Conservation (phyloP, 352 stramenopile genomes). For the Ophiocytium majus region DNA sequence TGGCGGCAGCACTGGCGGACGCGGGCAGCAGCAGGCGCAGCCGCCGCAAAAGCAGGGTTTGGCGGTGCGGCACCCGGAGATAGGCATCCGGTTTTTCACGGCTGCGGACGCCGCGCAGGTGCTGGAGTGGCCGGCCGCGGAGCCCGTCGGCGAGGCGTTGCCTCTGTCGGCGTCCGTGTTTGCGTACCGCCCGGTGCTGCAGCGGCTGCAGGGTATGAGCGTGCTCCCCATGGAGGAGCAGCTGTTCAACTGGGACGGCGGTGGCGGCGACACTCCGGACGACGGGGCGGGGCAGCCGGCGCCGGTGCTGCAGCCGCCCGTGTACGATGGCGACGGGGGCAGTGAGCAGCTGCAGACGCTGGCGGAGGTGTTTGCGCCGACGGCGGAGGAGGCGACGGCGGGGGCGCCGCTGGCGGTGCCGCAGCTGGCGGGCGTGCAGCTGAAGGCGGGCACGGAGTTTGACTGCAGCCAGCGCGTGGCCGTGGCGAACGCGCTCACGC, state of each 20-base stretch:
- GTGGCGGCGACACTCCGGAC: background rate
- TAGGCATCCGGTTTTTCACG: conserved; percentile 27
- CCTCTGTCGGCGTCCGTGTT: conserved; percentile 22
- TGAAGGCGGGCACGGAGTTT: conserved; percentile 20
- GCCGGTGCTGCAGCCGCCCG: background rate
- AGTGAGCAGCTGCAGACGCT: background rate
- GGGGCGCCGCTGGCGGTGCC: background rate
- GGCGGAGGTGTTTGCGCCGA: conserved; percentile 12
- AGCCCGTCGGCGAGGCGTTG: conserved; percentile 1
- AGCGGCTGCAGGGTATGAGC: conserved; percentile 26
- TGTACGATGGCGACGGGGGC: conserved; percentile 9
- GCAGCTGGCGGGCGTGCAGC: background rate
- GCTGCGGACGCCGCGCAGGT: conserved; percentile 6
- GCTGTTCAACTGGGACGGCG: conserved; percentile 20
- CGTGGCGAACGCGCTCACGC: conserved; percentile 62
- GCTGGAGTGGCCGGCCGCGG: conserved; percentile 20
- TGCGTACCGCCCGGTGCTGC: conserved; percentile 34
- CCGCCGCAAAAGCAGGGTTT: background rate
- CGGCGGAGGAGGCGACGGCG: background rate
- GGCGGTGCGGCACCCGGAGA: conserved; percentile 14
- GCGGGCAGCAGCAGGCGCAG: background rate
- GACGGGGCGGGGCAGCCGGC: background rate
- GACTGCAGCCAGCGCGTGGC: conserved; percentile 32
- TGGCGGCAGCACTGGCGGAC: background rate
- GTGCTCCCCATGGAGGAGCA: conserved; percentile 19